Evolutionary conservation across 352 stramenopile genomes (phyloP).

Genomic region (Pythium aquatile): DNA sequence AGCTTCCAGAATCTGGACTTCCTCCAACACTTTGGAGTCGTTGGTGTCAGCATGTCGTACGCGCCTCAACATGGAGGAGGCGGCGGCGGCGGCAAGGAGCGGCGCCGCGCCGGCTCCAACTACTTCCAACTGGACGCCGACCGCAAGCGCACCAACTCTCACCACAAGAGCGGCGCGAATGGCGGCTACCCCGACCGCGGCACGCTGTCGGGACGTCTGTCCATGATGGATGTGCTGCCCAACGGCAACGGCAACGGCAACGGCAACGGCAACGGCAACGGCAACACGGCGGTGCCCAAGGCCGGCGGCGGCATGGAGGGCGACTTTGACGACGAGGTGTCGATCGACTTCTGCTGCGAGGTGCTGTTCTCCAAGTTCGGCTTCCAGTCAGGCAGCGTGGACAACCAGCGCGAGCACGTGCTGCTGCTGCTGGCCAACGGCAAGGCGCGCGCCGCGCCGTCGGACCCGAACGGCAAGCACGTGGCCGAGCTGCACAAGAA

Average conservation of each 20-base stretch:
- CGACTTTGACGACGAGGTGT: slow-evolving; percentile 60
- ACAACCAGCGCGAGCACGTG: slow-evolving; percentile 84
- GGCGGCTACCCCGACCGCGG: slow-evolving; percentile 38
- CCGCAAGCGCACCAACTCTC: slow-evolving; percentile 66
- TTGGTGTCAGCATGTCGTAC: neutral
- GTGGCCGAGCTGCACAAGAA: slow-evolving; percentile 35
- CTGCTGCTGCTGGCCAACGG: slow-evolving; percentile 78
- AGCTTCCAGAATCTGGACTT: neutral
- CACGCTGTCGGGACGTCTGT: slow-evolving; percentile 59
- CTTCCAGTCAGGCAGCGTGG: slow-evolving; percentile 79
- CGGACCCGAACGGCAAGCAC: slow-evolving; percentile 51
- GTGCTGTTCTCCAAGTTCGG: slow-evolving; percentile 78
- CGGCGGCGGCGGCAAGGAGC: slow-evolving; percentile 31
- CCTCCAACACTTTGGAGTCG: neutral
- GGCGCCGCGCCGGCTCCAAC: slow-evolving; percentile 71
- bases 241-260: slow-evolving; percentile 33
- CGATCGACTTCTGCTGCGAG: slow-evolving; percentile 82
- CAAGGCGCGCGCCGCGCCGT: slow-evolving; percentile 49
- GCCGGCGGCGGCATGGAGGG: slow-evolving; percentile 11
- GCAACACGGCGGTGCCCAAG: slow-evolving; percentile 20
- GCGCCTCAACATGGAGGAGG: neutral
- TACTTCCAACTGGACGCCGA: slow-evolving; percentile 83
- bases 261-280: slow-evolving; percentile 32
- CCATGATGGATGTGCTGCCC: slow-evolving; percentile 65
- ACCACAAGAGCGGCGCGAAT: slow-evolving; percentile 55